A percentile compares a stretch with the other conserved stretches of the same genome.
Evolutionary conservation across 2,329 filamentous ascomycete genomes (phyloP).

Genomic region (Sclerotinia nivalis): DNA sequence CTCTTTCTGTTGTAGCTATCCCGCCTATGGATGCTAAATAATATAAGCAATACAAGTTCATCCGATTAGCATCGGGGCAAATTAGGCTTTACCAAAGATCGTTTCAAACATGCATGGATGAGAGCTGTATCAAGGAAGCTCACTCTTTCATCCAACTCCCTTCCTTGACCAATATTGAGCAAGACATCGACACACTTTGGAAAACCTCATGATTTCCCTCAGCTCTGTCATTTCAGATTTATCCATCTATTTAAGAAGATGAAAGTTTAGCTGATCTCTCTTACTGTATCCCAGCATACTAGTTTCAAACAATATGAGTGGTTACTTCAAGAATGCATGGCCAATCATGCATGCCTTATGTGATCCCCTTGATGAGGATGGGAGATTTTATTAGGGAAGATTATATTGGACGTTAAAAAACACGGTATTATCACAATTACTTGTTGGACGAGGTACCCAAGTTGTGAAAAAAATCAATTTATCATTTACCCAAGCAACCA

Average conservation of each 20-base stretch:
- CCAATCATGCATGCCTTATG: not conserved
- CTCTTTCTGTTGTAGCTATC: not conserved
- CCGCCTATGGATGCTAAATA: no score
- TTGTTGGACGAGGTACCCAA: not conserved
- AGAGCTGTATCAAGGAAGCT: not conserved
- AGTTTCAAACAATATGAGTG: not conserved
- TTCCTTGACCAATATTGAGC: not conserved
- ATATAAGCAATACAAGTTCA: not conserved
- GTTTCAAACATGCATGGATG: not conserved
- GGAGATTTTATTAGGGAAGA: no score
- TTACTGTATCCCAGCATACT: not conserved
- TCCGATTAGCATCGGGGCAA: not conserved
- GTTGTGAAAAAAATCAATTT: not conserved
- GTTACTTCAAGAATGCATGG: not conserved
- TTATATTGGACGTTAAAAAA: not conserved
- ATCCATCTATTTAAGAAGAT: not conserved
- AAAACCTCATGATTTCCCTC: not conserved
- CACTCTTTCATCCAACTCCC: not conserved
- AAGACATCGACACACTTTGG: not conserved
- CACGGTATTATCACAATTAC: not conserved
- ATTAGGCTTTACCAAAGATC: not conserved
- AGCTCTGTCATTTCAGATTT: not conserved
- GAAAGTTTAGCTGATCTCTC: not conserved
- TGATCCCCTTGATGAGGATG: not conserved
- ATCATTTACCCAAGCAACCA: not conserved